Conservation (phyloP, 371 early-diverging fungal species). For the Encephalitozoon intestinalis region DNA sequence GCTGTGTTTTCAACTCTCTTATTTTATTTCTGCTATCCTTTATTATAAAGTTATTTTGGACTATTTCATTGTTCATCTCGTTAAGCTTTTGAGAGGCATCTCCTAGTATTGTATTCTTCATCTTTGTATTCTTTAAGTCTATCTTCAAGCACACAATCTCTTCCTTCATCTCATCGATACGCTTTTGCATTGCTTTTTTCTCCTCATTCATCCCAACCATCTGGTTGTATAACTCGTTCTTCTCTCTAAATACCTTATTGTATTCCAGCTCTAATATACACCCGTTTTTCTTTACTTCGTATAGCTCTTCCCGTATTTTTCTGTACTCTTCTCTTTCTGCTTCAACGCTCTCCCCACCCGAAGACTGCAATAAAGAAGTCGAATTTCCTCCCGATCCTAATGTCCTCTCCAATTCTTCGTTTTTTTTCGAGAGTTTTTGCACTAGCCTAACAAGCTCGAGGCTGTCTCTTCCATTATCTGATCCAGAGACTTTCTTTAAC, state of each 20-base stretch:
- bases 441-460: neutral
- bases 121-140: neutral
- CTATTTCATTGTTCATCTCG: conserved; percentile 12
- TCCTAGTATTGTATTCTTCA: neutral
- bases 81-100: neutral
- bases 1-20: neutral
- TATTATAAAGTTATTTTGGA: neutral
- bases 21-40: neutral
- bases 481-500: neutral
- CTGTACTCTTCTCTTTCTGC: neutral
- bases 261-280: neutral
- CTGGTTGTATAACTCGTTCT: neutral
- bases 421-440: conserved; percentile 6
- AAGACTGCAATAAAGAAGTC: neutral
- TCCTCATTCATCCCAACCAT: neutral
- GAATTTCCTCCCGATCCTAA: neutral
- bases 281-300: neutral
- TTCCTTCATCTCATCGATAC: neutral
- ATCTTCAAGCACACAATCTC: conserved; percentile 5
- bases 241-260: conserved; percentile 4
- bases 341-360: neutral
- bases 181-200: neutral
- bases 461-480: neutral
- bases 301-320: neutral
- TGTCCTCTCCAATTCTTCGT: neutral